Evolutionary conservation across 495 filamentous ascomycete species (phyloP), one percentile per base, ranked within the genome.

Genomic region (Acidomyces sp.): DNA sequence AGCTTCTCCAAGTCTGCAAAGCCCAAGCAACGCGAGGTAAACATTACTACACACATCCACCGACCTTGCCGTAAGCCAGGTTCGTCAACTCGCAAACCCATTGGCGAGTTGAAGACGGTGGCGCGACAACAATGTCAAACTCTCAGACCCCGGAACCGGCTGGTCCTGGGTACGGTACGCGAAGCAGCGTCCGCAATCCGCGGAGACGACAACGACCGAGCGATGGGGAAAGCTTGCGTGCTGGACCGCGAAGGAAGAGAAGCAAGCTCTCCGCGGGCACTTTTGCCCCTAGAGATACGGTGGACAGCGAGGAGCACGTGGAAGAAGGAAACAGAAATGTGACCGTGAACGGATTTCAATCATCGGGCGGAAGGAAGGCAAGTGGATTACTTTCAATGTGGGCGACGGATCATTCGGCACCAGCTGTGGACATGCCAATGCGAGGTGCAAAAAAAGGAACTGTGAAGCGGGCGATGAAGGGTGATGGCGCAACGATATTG

Each of bases 401-500:
- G n/a, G n/a, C n/a, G n/a, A n/a, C n/a, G n/a, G n/a, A n/a, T n/a
- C n/a, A n/a, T n/a, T n/a, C 40, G 10, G 9, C 17, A 16, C 3
- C 25, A 2, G n/a, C n/a, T n/a, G n/a, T n/a, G n/a, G 41, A 45
- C 6, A 41, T 30, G 20, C 59, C 61, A 4, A 45, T 61, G 3
- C 52, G 59, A 22, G 55, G 55, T 25, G 57, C 53, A 47, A 56
- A 53, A 40, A 45, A 41, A 13, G 26, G 33, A 12, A 37, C 24
- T 3, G 34, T 42, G 3, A 55, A 57, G 53, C 41, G 61, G 33
- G 26, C 41, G 21, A 17, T 43, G 10, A 55, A 55, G 30, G 56
- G 57, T n/a, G 59, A 64, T 45, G 43, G 51, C 19, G 45, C 47
- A 24, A 37, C 49, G n/a, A 39, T 48, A 30, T 38, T 64, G 85